These are phyloP conservation scores for Schizothecium vesticola DNA, from an alignment of 495 filamentous ascomycete species.

Conservation along the genomic window DNA sequence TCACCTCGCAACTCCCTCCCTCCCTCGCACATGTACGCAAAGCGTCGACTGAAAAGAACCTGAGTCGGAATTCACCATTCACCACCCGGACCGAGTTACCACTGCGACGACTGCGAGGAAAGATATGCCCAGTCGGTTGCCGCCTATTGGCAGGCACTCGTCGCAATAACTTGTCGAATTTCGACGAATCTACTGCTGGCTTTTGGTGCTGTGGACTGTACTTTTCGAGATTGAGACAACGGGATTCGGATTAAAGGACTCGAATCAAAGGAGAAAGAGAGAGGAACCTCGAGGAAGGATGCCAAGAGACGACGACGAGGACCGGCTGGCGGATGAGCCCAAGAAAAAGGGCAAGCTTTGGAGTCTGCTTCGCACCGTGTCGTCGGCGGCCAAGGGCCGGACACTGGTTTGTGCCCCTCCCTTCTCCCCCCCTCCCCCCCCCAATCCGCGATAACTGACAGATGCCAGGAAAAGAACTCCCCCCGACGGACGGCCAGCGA, in stretches of 20 bases:
- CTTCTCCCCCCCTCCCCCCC: conserved; percentile 8
- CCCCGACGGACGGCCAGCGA: conserved; percentile 26
- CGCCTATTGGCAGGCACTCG: neutral
- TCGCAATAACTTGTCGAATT: neutral
- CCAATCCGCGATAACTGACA: neutral
- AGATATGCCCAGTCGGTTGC: conserved; percentile 7
- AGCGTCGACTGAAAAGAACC: neutral
- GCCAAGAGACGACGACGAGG: conserved; percentile 1
- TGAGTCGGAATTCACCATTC: neutral
- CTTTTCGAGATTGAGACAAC: neutral
- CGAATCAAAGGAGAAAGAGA: neutral
- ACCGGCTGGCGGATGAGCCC: conserved; percentile 1
- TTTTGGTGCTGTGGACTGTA: neutral
- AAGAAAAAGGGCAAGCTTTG: conserved; percentile 36
- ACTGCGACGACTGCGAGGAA: neutral
- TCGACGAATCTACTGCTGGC: neutral
- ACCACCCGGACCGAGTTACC: neutral
- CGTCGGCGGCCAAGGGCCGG: conserved; percentile 27
- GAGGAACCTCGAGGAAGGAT: neutral
- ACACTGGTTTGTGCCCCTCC: conserved; percentile 27
- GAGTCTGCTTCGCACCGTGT: conserved; percentile 33
- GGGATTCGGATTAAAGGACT: neutral
- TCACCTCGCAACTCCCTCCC: neutral
- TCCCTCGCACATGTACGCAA: neutral
- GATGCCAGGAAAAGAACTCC: conserved; percentile 21